Evolutionary conservation across 257 asterid species (phyloP), one percentile per base, ranked within the genome.

Genomic region (Fraxinus cuspidata): DNA sequence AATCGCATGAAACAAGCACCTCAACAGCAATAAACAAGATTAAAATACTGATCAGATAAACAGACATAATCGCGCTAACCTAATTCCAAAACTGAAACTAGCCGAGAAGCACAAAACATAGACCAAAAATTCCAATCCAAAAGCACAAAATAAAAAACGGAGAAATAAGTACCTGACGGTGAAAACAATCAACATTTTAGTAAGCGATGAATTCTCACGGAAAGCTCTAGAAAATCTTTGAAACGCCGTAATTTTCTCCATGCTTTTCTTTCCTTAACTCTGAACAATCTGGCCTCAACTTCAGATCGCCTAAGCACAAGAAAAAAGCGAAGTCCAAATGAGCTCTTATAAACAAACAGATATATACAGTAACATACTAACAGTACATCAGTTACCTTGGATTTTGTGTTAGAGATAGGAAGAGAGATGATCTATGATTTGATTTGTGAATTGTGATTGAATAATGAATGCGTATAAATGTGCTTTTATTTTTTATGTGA

Each of bases 151-250:
- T 53, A 6, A 5, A 53, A 68, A 74, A 38, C 37, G 65, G 79
- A 31, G 76, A 8, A 8, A 47, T 8, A 42, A 23, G 12, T 84
- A 92, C 96, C 97, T 83, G 80, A 89, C 88, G 42, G 96, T 84
- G 85, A 90, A 84, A 71, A 91, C 91, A 65, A 90, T 70, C 77
- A 91, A 80, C 78, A 85, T 78, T 87, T 85, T 90, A 69, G 91
- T 85, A 32, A 90, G 74, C 70, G 95, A 74, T 63, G 92, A 80
- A 91, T 86, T 86, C 4, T 87, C 92, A 19, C 91, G 88, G 75
- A 87, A 89, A 40, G 77, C 88, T 49, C 88, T 82, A 7, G 94
- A 87, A 77, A 90, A 86, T 75, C 91, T 85, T 84, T 83, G 86
- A 67, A 91, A 76, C 84, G 81, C 69, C 85, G 88, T 78, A 85